Base-by-base conservation (phyloP, 331 rosid genomes). In the Quercus phellos region DNA sequence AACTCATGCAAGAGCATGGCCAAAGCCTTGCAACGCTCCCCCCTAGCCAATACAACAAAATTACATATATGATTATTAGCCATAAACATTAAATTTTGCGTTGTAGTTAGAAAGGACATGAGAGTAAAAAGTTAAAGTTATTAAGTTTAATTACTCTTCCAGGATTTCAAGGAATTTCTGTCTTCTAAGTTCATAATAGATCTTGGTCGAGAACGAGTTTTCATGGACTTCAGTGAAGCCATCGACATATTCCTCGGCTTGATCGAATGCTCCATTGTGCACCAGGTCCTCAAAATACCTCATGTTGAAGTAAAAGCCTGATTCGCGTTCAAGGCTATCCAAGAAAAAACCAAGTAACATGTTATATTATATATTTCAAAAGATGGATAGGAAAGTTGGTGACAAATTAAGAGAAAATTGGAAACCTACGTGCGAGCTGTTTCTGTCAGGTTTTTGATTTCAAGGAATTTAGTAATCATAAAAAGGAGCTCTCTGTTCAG, bases 271-370 rank as follows among this genome's bases (percentile, higher is more conserved):
- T 14, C 83, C 75, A 11, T n/a, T 27, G 26, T 61, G 2, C 21
- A 81, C 58, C 9, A 74, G 30, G 64, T 56, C 74, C 38, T 78
- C 83, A 7, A 78, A 81, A 30, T 53, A 16, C 2, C 8, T 29
- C 54, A 77, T 6, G 73, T 75, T 74, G 67, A 84, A 80, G 51
- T 27, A 50, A 4, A 81, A 22, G 2, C 75, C 78, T 2, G 80
- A 73, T 55, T 77, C 85, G 2, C 72, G 51, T 70, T 80, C 87
- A 7, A 69, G 67, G 17, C 87, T 84, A 56, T 46, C 53, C 14
- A 12, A 12, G 53, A 46, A 3, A 46, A 46, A 46, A 38, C 46
- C 53, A 46, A 2, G 53, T 46, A 46, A 19, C 29, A 63, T 43
- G 18, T 12, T 38, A 42, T 13, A 8, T 8, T 8, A 38, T 38